A percentile compares a stretch with the other conserved stretches of the same genome.
Evolutionary conservation across 306 rosid genomes (phyloP).

Genomic region (Pterocarpus macrocarpus): DNA sequence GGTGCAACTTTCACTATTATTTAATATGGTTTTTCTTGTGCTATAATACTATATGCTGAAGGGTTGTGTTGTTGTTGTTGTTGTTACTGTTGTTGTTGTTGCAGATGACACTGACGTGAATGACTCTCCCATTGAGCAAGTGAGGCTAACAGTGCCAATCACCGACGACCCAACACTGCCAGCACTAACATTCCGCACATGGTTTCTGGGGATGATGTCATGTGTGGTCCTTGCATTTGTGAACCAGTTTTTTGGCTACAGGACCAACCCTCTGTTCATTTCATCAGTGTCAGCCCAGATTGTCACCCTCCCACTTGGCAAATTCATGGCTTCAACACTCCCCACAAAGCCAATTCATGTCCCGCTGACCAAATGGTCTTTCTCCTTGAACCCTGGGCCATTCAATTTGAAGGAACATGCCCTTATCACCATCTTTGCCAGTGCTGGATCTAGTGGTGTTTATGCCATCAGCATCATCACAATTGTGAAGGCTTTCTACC

Average conservation of each 20-base stretch:
- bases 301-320: conserved; percentile 75
- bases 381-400: conserved; percentile 85
- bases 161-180: conserved; percentile 74
- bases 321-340: conserved; percentile 83
- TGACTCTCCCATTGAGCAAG: conserved; percentile 87
- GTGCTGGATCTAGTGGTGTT: conserved; percentile 70
- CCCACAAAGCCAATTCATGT: conserved; percentile 47
- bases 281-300: conserved; percentile 81
- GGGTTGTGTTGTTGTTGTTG: not conserved
- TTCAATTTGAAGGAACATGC: conserved; percentile 86
- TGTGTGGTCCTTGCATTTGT: conserved; percentile 76
- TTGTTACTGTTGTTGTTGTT: not conserved
- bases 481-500: conserved; percentile 88
- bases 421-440: conserved; percentile 82
- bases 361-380: conserved; percentile 66
- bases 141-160: conserved; percentile 76
- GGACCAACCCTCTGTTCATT: conserved; percentile 63
- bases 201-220: conserved; percentile 74
- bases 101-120: conserved; percentile 58
- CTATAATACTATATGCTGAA: not conserved
- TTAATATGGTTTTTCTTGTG: not conserved
- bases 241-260: conserved; percentile 77
- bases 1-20: too few species aligned
- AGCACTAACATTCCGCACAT: conserved; percentile 83
- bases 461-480: conserved; percentile 81